Base-by-base conservation (phyloP, 2,329 filamentous ascomycete species). In the Ophidiomyces ophidiicola region DNA sequence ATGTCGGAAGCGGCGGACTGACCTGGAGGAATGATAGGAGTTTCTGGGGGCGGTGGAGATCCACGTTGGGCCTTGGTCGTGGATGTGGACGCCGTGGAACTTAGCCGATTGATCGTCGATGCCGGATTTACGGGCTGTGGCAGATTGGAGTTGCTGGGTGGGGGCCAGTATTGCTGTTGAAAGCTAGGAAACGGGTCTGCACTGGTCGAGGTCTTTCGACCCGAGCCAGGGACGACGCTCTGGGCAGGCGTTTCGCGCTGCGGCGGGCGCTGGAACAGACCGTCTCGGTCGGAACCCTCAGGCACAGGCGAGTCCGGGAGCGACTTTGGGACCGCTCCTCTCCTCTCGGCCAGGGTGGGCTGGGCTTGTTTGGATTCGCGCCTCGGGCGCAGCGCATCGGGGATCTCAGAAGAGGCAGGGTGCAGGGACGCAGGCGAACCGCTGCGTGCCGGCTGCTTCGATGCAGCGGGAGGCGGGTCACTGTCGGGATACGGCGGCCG, bases 21-120 rank as follows among this genome's bases (percentile, higher is more conserved):
- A 12, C 75, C 77, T 1, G 81, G 82, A 28, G 80, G 82, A 20
- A 81, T 72, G 45, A 88, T 72, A 21, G 90, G 85, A 0, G 90
- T 96, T 58, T 96, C 88, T 6, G 90, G 90, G 1, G 90, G 90
- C 3, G 90, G 88, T 4, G 90, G 90, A 19, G 88, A 96, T 30
- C 90, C 90, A 50, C 90, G 75, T 54, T 82, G 87, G 14, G 90
- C 90, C 48, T 83, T 78, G 2, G 88, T 94, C 1, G 90, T 98
- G 2, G 87, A 93, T 8, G 79, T 93, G 0, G 90, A 96, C 10
- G 88, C 86, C 5, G 84, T 93, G 2, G 88, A 94, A 52, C 71
- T 75, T 46, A 80, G 64, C 21, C 76, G 67, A 49, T 76, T 78
- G 45, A 79, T 68, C 1, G 70, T 68, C 7, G 37, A 12, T 19